These are phyloP conservation scores for Porpolomopsis calyptriformis DNA, from an alignment of 768 basidiomycete genomes.

Conservation along the genomic window DNA sequence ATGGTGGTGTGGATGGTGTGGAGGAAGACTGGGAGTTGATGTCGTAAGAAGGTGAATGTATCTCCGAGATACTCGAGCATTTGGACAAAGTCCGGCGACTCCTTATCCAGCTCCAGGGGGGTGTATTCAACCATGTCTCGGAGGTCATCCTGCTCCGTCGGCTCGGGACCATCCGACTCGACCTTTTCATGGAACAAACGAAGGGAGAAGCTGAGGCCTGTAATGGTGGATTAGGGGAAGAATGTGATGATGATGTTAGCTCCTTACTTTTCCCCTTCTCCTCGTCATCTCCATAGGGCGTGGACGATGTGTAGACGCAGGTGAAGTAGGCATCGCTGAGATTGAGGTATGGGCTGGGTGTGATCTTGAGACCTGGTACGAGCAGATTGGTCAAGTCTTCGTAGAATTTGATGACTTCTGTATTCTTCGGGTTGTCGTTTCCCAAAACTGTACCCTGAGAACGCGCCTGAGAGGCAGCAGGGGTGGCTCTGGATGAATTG, in stretches of 20 bases:
- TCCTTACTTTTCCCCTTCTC: constrained; percentile 6
- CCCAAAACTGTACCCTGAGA: constrained; percentile 24
- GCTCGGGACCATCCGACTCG: constrained; percentile 19
- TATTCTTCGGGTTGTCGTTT: constrained; percentile 46
- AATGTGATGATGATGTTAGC: not conserved
- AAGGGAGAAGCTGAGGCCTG: constrained; percentile 55
- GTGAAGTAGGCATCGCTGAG: constrained; percentile 51
- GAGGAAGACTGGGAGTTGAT: constrained; percentile 59
- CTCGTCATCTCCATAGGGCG: constrained; percentile 17
- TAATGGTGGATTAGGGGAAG: constrained; percentile 5
- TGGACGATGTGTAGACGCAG: constrained; percentile 54
- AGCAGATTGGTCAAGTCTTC: constrained; percentile 80
- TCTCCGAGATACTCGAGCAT: constrained; percentile 50
- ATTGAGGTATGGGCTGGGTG: constrained; percentile 23
- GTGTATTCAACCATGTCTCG: constrained; percentile 46
- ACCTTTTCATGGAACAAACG: constrained; percentile 35
- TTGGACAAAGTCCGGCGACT: constrained; percentile 43
- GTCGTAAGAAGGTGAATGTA: constrained; percentile 57
- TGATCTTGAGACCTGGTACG: constrained; percentile 47
- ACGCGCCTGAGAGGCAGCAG: constrained; percentile 23
- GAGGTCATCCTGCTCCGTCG: constrained; percentile 26
- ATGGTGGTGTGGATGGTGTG: constrained; percentile 48
- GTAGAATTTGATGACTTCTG: constrained; percentile 60
- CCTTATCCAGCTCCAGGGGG: constrained; percentile 56
- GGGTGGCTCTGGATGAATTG: constrained; percentile 31